A percentile compares a stretch with the other conserved stretches of the same genome.
Conservation (phyloP, 2,329 filamentous ascomycete species). For the Dendrostoma leiphaemia region DNA sequence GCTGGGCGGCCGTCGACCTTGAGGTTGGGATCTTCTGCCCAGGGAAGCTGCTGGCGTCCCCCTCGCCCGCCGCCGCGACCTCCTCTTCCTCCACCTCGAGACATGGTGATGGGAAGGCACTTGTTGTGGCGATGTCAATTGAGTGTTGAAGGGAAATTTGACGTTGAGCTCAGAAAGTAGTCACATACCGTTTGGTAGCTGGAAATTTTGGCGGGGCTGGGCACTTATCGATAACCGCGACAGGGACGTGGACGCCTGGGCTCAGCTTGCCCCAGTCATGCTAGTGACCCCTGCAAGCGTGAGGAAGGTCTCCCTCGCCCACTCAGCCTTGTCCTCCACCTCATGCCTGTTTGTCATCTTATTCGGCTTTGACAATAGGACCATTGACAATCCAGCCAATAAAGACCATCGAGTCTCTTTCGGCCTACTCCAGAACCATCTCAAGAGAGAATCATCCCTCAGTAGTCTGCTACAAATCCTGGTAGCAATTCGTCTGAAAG, state of each 20-base stretch:
- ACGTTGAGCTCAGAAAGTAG: not conserved
- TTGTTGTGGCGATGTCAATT: too few relatives aligned
- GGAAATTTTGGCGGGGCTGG: slow-evolving; percentile 16
- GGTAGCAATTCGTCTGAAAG: too few relatives aligned
- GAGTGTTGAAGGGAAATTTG: not conserved
- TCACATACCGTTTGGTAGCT: not conserved
- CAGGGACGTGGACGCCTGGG: slow-evolving; percentile 3
- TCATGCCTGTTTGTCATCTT: not conserved
- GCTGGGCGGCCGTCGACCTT: slow-evolving; percentile 51
- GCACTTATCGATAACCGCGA: not conserved
- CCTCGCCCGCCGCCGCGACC: slow-evolving; percentile 47
- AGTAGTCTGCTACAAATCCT: too few relatives aligned
- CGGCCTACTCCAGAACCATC: too few relatives aligned
- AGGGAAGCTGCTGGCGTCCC: slow-evolving; percentile 47
- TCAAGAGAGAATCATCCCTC: too few relatives aligned
- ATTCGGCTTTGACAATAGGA: not conserved
- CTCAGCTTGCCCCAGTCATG: not conserved
- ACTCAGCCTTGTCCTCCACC: not conserved
- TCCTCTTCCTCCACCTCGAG: slow-evolving; percentile 50
- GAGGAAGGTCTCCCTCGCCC: too few relatives aligned
- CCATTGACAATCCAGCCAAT: not conserved
- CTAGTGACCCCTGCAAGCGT: not conserved
- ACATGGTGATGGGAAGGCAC: slow-evolving; percentile 36
- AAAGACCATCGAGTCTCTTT: not conserved
- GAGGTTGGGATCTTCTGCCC: slow-evolving; percentile 52